Evolutionary conservation across 148 eudicot genomes (phyloP).

Genomic region (Nyssa sinensis): DNA sequence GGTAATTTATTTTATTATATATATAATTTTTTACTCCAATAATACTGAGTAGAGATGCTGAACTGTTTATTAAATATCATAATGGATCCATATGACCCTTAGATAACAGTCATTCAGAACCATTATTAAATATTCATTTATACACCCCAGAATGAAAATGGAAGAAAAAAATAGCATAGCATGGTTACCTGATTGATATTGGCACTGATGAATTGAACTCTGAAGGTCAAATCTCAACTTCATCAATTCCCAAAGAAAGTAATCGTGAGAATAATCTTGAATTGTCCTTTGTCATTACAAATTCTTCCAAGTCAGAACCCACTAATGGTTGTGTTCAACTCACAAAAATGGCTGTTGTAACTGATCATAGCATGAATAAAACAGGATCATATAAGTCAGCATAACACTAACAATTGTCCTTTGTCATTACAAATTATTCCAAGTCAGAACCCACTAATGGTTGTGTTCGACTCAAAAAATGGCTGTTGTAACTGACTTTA

Average conservation of each 20-base stretch:
- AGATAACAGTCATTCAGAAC: not conserved
- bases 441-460: not conserved
- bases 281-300: not conserved
- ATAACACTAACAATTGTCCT: not conserved
- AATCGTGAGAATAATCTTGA: not conserved
- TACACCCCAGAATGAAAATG: not conserved
- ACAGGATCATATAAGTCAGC: not conserved
- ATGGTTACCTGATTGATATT: conserved; percentile 6
- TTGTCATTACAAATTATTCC: not conserved
- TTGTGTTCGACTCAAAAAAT: not conserved
- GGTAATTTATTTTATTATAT: not conserved
- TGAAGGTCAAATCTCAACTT: not conserved
- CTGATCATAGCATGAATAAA: conserved; percentile 6
- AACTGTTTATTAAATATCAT: not conserved
- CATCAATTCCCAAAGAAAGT: not conserved
- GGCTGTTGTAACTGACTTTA: not conserved
- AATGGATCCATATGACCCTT: not conserved
- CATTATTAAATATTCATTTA: not conserved
- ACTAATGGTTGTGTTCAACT: not conserved
- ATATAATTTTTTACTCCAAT: not conserved
- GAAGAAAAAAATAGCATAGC: not conserved
- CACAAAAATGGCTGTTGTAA: not conserved
- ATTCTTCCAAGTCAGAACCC: not conserved
- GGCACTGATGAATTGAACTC: not conserved
- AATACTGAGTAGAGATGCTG: not conserved